Percentiles rank a stretch among this genome's conserved stretches.
These are phyloP conservation scores for Cicer pinnatifidum DNA, from an alignment of 306 rosid species.

Conservation along the genomic window DNA sequence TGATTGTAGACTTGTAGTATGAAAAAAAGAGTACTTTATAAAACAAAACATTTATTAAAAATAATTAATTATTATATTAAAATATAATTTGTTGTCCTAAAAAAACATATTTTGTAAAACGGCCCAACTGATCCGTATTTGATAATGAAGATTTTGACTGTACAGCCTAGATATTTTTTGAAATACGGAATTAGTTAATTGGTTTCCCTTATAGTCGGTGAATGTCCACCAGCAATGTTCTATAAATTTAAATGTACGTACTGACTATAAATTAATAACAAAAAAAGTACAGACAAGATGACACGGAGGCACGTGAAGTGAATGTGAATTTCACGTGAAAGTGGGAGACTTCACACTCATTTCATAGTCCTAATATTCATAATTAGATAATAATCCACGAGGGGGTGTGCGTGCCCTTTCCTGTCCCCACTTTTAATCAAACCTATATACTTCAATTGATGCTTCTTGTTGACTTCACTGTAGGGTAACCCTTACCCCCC, in stretches of 20 bases:
- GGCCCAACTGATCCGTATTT: too few relatives aligned
- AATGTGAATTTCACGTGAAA: constrained; percentile 55
- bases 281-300: constrained; percentile 49
- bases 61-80: too few relatives aligned
- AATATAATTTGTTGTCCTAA: too few relatives aligned
- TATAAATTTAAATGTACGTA: background rate
- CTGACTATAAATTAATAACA: background rate
- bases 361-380: background rate
- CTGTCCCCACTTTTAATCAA: background rate
- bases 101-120: too few relatives aligned
- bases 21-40: too few relatives aligned
- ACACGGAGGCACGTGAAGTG: constrained; percentile 53
- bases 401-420: constrained; percentile 35
- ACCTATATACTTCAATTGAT: background rate
- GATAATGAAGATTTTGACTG: too few relatives aligned
- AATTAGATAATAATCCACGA: background rate
- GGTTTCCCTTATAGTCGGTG: too few relatives aligned
- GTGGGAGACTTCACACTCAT: background rate
- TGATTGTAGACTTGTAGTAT: too few relatives aligned
- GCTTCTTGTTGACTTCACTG: background rate
- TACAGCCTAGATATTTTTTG: too few relatives aligned
- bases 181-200: too few relatives aligned
- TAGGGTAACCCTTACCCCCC: background rate
- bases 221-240: background rate
- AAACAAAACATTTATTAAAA: too few relatives aligned